Conservation (phyloP, 345 rosid species). For the Eucalyptus sp. region DNA sequence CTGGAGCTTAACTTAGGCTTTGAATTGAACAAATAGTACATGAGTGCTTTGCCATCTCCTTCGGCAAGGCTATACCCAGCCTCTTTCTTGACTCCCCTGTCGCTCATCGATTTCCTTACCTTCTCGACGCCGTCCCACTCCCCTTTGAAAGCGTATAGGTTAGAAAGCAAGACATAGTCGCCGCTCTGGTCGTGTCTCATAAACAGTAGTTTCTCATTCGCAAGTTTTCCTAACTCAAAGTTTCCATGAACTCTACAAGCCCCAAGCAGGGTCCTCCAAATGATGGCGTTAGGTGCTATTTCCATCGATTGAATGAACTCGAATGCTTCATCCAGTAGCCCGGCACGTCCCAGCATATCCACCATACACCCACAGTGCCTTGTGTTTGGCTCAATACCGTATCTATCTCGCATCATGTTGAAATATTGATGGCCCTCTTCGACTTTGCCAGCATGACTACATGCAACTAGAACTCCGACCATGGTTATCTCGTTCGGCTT, state of each 20-base stretch:
- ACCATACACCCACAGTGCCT: slow-evolving; percentile 39
- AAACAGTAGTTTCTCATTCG: slow-evolving; percentile 16
- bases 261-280: slow-evolving; percentile 47
- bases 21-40: not conserved
- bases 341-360: slow-evolving; percentile 42
- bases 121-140: slow-evolving; percentile 28
- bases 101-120: slow-evolving; percentile 32
- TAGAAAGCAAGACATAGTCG: slow-evolving; percentile 27
- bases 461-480: slow-evolving; percentile 29
- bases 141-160: slow-evolving; percentile 26
- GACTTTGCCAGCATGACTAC: slow-evolving; percentile 43
- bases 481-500: slow-evolving; percentile 26
- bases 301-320: slow-evolving; percentile 27
- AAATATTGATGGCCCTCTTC: slow-evolving; percentile 24
- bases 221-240: slow-evolving; percentile 24
- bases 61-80: slow-evolving; percentile 33
- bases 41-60: slow-evolving; percentile 4
- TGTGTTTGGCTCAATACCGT: slow-evolving; percentile 16
- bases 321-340: slow-evolving; percentile 23
- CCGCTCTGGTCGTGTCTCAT: slow-evolving; percentile 23
- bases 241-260: slow-evolving; percentile 37
- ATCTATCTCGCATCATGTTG: slow-evolving; percentile 11
- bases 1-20: not conserved
- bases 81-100: slow-evolving; percentile 15
- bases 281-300: slow-evolving; percentile 16